phyloP scores from a whole-genome alignment of 352 stramenopile species.

The Globisporangium abappressorium region DNA sequence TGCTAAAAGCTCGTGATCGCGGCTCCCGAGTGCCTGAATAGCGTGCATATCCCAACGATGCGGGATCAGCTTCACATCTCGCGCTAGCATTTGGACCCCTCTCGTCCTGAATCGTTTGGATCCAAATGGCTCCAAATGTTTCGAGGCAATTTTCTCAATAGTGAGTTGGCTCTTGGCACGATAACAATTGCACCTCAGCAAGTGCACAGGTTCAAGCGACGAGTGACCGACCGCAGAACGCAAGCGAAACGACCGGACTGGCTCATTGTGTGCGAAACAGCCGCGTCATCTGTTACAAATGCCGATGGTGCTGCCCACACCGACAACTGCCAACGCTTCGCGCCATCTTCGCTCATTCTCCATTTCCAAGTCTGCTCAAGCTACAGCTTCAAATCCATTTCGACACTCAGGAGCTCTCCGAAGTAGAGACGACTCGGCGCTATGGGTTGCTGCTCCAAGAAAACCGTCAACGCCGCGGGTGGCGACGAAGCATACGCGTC shows the following conservation, averaged over 20 bases:
- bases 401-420: neutral
- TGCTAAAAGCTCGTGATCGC: constrained; percentile 28
- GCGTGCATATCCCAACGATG: constrained; percentile 65
- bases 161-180: neutral
- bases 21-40: constrained; percentile 36
- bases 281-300: neutral
- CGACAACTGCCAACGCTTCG: neutral
- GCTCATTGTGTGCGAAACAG: neutral
- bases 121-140: neutral
- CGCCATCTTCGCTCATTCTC: neutral
- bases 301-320: neutral
- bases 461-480: constrained; percentile 35
- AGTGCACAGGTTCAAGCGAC: neutral
- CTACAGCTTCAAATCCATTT: neutral
- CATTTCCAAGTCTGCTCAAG: neutral
- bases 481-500: constrained; percentile 19
- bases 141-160: neutral
- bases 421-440: neutral
- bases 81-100: neutral
- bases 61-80: constrained; percentile 28
- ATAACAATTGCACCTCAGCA: neutral
- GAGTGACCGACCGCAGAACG: neutral
- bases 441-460: constrained; percentile 73
- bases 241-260: neutral
- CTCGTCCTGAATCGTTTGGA: neutral